A percentile compares a stretch with the other conserved stretches of the same genome.
These are phyloP conservation scores for Dendryphion nanum DNA, from an alignment of 2,329 filamentous ascomycete genomes.

Conservation along the genomic window DNA sequence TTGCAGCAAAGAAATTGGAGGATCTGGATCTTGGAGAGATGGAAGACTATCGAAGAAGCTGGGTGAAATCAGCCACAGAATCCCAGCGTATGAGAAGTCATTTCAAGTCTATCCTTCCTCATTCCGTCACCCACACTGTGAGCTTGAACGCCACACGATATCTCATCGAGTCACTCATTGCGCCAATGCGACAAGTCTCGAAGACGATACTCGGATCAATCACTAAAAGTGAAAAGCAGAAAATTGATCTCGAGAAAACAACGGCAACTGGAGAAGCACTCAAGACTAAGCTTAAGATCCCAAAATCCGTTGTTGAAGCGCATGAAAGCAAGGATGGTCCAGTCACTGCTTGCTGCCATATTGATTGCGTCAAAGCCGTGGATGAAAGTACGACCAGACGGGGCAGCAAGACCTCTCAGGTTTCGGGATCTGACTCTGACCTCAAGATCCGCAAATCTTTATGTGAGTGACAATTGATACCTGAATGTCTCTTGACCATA, in stretches of 20 bases:
- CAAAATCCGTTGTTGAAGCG: neutral
- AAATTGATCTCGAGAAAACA: neutral
- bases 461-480: neutral
- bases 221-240: neutral
- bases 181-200: conserved; percentile 40
- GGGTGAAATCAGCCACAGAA: too few relatives aligned
- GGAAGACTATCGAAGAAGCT: too few relatives aligned
- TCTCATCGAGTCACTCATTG: conserved; percentile 37
- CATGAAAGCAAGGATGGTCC: neutral
- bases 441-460: neutral
- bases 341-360: neutral
- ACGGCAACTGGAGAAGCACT: neutral
- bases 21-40: too few relatives aligned
- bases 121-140: conserved; percentile 43
- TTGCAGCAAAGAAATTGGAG: too few relatives aligned
- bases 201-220: conserved; percentile 28
- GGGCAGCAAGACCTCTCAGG: too few relatives aligned
- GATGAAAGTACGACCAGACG: too few relatives aligned
- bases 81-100: too few relatives aligned
- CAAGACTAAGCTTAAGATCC: neutral
- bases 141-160: conserved; percentile 41
- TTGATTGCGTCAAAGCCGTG: neutral
- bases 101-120: too few relatives aligned
- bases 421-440: neutral
- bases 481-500: neutral